Evolutionary conservation across 305 asterid genomes (phyloP).

Genomic region (Vinca major): DNA sequence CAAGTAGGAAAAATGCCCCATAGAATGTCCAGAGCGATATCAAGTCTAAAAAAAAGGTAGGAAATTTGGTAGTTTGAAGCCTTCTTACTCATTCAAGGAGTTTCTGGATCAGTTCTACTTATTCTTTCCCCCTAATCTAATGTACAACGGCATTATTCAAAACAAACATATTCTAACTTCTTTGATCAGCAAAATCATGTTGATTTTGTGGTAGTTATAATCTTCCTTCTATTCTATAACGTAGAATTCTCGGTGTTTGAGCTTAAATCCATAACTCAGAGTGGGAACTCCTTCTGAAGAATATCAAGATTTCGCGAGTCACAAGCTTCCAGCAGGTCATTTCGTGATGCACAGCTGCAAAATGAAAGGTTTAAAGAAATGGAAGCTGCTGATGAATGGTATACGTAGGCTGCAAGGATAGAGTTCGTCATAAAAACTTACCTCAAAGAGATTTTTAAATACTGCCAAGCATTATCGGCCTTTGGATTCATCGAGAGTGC

Average conservation of each 20-base stretch:
- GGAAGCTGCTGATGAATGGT: slow-evolving; percentile 9
- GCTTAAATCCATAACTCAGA: slow-evolving; percentile 13
- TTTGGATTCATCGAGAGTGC: slow-evolving; percentile 94
- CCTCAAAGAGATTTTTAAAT: slow-evolving; percentile 92
- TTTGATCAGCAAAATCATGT: neutral
- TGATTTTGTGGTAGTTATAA: neutral
- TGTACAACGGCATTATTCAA: slow-evolving; percentile 7
- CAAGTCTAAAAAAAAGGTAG: too few species aligned
- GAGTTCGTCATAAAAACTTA: slow-evolving; percentile 20
- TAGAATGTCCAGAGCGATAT: too few species aligned
- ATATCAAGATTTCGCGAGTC: slow-evolving; percentile 61
- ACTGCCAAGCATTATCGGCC: slow-evolving; percentile 83
- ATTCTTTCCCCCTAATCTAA: neutral
- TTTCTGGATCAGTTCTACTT: neutral
- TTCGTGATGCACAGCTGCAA: slow-evolving; percentile 78
- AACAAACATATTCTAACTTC: neutral
- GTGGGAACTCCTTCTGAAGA: slow-evolving; percentile 41
- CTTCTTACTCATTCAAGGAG: neutral
- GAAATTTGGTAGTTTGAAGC: too few species aligned
- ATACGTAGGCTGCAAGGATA: neutral
- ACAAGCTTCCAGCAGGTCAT: slow-evolving; percentile 90
- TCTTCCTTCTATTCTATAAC: neutral
- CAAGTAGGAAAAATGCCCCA: too few species aligned
- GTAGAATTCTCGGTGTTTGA: neutral
- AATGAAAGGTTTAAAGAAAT: slow-evolving; percentile 1